Evolutionary conservation across 2,329 filamentous ascomycete genomes (phyloP), one percentile per base, ranked within the genome.

Genomic region (Drechslerella dactyloides): DNA sequence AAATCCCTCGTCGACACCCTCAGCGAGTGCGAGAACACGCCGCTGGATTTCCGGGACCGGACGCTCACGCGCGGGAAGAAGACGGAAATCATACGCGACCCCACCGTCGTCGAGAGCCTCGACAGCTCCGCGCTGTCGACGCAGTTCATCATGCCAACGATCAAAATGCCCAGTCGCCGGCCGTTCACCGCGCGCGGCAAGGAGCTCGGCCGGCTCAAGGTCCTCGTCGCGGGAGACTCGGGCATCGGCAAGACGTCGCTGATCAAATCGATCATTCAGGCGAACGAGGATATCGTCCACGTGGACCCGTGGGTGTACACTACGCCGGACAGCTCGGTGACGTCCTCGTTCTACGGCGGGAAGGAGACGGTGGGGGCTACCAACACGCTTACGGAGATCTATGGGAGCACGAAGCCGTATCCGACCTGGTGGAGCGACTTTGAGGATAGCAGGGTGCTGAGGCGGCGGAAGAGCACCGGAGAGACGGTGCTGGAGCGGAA

Each of bases 61-160:
- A 61, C 84, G 19, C 80, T 82, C 76, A 81, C 83, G 74, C 81
- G 87, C 75, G 82, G 86, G 77, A 87, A 85, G 78, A 77, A 78
- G 17, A 56, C 69, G 11, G 60, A 69, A 76, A 21, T 76, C 76
- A 30, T 50, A 69, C 80, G 61, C 7, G 60, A 65, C 15, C 54
- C 68, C 15, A 51, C 61, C 30, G 56, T 61, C 13, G 52, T 73
- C n/a, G 69, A 81, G 53, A 82, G 79, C 73, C 62, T 69, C 40
- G 51, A 74, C 30, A 53, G 48, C 60, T 75, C 74, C 24, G 76
- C 75, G 58, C 66, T 73, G 50, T 83, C 82, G 44, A 89, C 89
- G 23, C 93, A 97, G 79, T 84, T 99, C n/a, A 90, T 99, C 70
- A 99, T 99, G 94, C 94, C 94, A 3, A 96, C 92, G 77, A 89